These are phyloP conservation scores for Allantophomopsis cytisporea DNA, from an alignment of 2,329 filamentous ascomycete species.

Conservation along the genomic window DNA sequence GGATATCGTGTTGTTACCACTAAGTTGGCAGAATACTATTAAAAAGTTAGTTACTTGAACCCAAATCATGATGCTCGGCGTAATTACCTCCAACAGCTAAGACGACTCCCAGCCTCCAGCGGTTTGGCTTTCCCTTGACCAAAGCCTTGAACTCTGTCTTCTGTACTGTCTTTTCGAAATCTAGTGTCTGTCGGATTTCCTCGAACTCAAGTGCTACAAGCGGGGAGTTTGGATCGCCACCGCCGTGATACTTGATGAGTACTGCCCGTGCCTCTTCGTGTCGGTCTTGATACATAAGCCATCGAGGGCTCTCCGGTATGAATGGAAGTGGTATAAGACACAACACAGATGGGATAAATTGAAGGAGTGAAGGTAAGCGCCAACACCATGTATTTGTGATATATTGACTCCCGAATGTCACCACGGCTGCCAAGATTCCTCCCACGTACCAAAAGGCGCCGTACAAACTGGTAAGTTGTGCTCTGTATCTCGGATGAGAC, in stretches of 20 bases:
- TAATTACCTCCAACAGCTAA: no score
- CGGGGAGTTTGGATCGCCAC: conserved; percentile 22
- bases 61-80: no score
- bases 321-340: conserved; percentile 12
- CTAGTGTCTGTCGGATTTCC: background rate
- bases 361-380: conserved; percentile 21
- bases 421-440: conserved; percentile 14
- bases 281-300: conserved; percentile 19
- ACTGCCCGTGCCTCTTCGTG: conserved; percentile 17
- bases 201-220: background rate
- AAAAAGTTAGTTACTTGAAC: no score
- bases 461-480: conserved; percentile 4
- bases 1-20: no score
- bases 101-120: no score
- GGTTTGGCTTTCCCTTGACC: no score
- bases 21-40: no score
- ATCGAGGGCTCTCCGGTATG: conserved; percentile 21
- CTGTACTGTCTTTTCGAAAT: background rate
- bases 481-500: background rate
- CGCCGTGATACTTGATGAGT: conserved; percentile 28
- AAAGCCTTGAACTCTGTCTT: conserved; percentile 20
- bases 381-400: conserved; percentile 22
- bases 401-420: conserved; percentile 18
- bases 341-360: conserved; percentile 17
- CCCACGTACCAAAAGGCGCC: conserved; percentile 15